These are phyloP conservation scores for Aspergillus haitiensis DNA, from an alignment of 495 filamentous ascomycete genomes.

Conservation along the genomic window DNA sequence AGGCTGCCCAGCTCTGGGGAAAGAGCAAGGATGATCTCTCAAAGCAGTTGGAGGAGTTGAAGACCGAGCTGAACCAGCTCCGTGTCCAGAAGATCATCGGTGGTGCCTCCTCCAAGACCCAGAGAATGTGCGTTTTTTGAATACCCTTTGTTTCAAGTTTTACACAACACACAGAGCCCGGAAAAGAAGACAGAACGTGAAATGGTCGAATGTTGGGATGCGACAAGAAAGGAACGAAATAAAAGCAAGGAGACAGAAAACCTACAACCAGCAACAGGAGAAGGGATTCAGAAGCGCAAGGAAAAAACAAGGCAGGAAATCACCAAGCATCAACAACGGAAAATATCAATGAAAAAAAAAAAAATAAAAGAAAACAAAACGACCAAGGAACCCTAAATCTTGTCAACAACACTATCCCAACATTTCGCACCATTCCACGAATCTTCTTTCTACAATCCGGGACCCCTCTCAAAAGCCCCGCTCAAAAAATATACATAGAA, in stretches of 20 bases:
- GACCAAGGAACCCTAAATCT: too few species aligned
- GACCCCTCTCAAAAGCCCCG: not conserved
- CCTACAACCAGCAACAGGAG: not conserved
- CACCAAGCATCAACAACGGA: too few species aligned
- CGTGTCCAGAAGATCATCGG: constrained; percentile 97
- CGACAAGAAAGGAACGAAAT: not conserved
- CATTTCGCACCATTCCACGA: not conserved
- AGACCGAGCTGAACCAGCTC: constrained; percentile 89
- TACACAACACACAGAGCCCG: not conserved
- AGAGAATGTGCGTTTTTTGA: constrained; percentile 81
- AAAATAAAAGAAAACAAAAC: not conserved
- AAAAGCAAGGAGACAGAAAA: not conserved
- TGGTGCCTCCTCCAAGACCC: constrained; percentile 88
- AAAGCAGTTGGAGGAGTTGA: constrained; percentile 90
- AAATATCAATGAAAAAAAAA: not conserved
- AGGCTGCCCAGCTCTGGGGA: constrained; percentile 91
- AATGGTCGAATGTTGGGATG: constrained; percentile 6
- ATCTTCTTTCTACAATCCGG: not conserved
- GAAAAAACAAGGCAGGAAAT: not conserved
- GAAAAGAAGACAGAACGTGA: constrained; percentile 9
- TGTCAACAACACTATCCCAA: not conserved
- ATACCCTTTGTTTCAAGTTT: constrained; percentile 16
- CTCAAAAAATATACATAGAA: not conserved
- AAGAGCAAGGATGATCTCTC: constrained; percentile 98
- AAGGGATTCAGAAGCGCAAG: not conserved